These are phyloP conservation scores for Paraconiothyrium sp. DNA, from an alignment of 2,329 filamentous ascomycete species.

Conservation along the genomic window DNA sequence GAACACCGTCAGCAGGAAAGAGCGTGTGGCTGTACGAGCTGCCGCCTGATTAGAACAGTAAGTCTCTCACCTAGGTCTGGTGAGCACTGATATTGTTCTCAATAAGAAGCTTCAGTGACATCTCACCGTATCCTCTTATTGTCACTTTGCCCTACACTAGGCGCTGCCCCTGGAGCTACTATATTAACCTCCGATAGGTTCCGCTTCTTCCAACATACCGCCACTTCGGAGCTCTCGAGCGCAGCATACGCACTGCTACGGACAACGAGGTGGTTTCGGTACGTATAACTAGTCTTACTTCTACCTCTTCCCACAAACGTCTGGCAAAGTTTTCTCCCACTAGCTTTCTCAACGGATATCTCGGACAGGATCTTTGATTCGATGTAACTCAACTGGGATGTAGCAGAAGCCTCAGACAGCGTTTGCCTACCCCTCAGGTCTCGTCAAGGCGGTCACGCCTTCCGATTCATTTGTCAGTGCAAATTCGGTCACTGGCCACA, in stretches of 20 bases:
- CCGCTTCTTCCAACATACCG: constrained; percentile 7
- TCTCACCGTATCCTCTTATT: constrained; percentile 13
- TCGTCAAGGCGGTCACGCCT: constrained; percentile 23
- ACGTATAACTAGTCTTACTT: background rate
- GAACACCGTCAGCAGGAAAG: background rate
- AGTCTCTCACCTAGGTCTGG: constrained; percentile 7
- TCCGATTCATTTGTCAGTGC: constrained; percentile 3
- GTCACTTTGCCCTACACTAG: constrained; percentile 11
- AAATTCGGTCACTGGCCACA: background rate
- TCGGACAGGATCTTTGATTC: background rate
- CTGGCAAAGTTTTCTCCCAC: background rate
- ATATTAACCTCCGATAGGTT: constrained; percentile 22
- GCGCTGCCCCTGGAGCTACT: constrained; percentile 3
- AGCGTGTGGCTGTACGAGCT: constrained; percentile 1
- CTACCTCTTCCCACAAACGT: background rate
- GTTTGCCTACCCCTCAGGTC: constrained; percentile 8
- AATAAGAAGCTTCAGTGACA: background rate
- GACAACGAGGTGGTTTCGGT: constrained; percentile 7
- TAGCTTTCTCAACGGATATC: background rate
- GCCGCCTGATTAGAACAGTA: constrained; percentile 6
- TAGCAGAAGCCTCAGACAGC: constrained; percentile 14
- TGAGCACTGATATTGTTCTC: background rate
- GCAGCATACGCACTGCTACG: background rate
- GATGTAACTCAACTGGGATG: constrained; percentile 22
- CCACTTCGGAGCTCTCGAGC: background rate